These are phyloP conservation scores for Pichia kluyveri DNA, from an alignment of 805 yeast genomes.

Conservation along the genomic window DNA sequence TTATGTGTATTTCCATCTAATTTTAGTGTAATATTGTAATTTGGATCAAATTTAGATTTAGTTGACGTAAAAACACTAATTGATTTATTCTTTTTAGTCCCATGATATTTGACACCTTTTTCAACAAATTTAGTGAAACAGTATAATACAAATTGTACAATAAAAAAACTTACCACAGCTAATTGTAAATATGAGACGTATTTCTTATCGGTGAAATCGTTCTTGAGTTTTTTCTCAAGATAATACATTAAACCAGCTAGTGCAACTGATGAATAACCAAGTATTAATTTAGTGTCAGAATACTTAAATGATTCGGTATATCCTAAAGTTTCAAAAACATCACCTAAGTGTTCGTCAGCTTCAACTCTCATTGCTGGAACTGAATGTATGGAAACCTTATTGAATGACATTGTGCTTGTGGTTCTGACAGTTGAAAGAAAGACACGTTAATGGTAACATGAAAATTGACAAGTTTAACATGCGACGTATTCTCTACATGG, in stretches of 20 bases:
- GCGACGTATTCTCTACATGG: no score
- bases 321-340: constrained; percentile 33
- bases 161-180: constrained; percentile 31
- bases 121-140: constrained; percentile 27
- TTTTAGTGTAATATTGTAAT: constrained; percentile 30
- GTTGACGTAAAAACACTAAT: constrained; percentile 30
- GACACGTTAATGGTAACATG: no score
- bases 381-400: constrained; percentile 31
- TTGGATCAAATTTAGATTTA: constrained; percentile 34
- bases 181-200: constrained; percentile 28
- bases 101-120: constrained; percentile 40
- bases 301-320: constrained; percentile 38
- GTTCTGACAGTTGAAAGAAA: not conserved
- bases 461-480: no score
- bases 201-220: constrained; percentile 31
- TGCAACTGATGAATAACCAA: constrained; percentile 39
- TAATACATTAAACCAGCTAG: constrained; percentile 38
- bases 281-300: constrained; percentile 37
- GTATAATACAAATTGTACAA: constrained; percentile 28
- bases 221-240: constrained; percentile 37
- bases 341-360: constrained; percentile 40
- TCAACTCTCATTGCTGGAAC: constrained; percentile 38
- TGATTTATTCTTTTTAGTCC: constrained; percentile 28
- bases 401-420: constrained; percentile 9
- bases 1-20: constrained; percentile 18